A percentile compares a stretch with the other conserved stretches of the same genome.
These are phyloP conservation scores for Mycothermus thermophilus DNA, from an alignment of 495 filamentous ascomycete genomes.

Conservation along the genomic window DNA sequence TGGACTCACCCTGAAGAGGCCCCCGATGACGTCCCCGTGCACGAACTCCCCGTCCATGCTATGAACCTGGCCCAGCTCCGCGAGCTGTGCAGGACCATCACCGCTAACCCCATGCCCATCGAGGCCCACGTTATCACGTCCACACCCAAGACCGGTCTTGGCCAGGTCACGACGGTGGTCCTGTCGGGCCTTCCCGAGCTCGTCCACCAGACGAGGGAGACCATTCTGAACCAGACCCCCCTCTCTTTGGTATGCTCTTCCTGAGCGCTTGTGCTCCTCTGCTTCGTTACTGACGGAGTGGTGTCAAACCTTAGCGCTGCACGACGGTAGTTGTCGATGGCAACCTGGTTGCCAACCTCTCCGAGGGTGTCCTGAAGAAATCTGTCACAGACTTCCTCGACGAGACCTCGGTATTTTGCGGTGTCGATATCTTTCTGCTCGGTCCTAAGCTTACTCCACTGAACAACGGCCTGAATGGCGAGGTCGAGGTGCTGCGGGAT, in stretches of 20 bases:
- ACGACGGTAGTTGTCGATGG: constrained; percentile 86
- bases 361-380: constrained; percentile 47
- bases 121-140: constrained; percentile 72
- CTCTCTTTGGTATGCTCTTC: constrained; percentile 60
- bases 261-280: neutral
- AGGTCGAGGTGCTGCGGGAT: constrained; percentile 42
- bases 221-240: constrained; percentile 72
- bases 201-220: constrained; percentile 72
- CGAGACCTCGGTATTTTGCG: constrained; percentile 67
- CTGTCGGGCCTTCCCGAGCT: constrained; percentile 71
- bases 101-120: constrained; percentile 48
- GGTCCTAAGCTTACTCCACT: constrained; percentile 62
- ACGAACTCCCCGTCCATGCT: constrained; percentile 78
- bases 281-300: constrained; percentile 9
- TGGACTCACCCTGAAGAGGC: constrained; percentile 87
- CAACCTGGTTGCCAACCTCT: constrained; percentile 67
- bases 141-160: constrained; percentile 59
- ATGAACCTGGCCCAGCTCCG: constrained; percentile 67
- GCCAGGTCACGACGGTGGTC: constrained; percentile 79
- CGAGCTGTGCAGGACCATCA: constrained; percentile 64
- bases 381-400: constrained; percentile 72
- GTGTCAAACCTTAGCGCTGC: constrained; percentile 48
- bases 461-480: constrained; percentile 45
- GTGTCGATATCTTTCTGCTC: constrained; percentile 90
- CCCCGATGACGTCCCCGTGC: constrained; percentile 64